Base-by-base conservation (phyloP, 2,329 filamentous ascomycete genomes). In the Phyllosticta citrichinensis region DNA sequence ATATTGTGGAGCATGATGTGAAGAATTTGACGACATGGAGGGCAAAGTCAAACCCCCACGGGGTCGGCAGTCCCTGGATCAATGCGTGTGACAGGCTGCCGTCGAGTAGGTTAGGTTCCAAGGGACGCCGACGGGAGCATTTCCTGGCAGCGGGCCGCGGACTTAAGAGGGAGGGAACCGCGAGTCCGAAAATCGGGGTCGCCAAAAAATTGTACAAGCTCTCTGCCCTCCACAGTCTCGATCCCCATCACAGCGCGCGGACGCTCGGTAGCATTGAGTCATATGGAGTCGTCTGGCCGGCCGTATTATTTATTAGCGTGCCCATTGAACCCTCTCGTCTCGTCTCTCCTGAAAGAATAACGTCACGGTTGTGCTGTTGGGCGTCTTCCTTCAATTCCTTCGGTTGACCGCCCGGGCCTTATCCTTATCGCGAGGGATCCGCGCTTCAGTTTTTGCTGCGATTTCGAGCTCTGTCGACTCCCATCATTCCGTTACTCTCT, bases 381-480 rank as follows among this genome's bases (percentile, higher is more conserved):
- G 27, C 27, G 27, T 30, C 27, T 30, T 2, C 12, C 35, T 40
- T 40, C 35, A 14, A 40, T 40, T 40, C 35, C 17, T 40, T 22
- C 22, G 22, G 35, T 47, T 47, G 40, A n/a, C 40, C 40, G 40
- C 40, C 14, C 40, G 40, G 40, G 40, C 40, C 40, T 47, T 47
- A 47, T 47, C 40, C 53, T 60, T 60, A 60, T 60, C 58, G 57
- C 57, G 40, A 55, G 27, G 40, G 19, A n/a, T 40, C 52, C 51
- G 58, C 58, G 58, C 53, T 51, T 60, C 56, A 56, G 58, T 52
- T 56, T 60, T 56, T 60, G 58, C 58, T 60, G 58, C 53, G 25
- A 22, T 17, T 58, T 50, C 50, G 56, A 58, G 25, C 24, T 58
- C n/a, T 25, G 33, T 52, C 47, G 2, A 5, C 19, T 53, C 59